phyloP scores from a whole-genome alignment of 257 asterid genomes.

The Perilla frutescens region DNA sequence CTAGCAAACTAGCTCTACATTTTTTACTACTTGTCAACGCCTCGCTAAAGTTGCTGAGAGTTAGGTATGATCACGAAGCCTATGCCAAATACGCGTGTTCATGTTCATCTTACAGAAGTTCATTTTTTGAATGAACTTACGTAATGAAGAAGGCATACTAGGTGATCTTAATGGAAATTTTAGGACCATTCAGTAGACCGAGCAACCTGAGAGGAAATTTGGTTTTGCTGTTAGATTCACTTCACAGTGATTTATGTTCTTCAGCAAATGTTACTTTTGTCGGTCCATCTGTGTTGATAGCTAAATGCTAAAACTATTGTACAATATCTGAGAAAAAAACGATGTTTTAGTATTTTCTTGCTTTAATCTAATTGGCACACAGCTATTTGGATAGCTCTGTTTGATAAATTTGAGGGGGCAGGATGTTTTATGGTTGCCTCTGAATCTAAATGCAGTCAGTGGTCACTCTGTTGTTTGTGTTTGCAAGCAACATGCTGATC shows the following conservation, averaged over 20 bases:
- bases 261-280: not conserved
- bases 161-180: conserved; percentile 6
- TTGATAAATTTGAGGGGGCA: not conserved
- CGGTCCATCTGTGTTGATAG: not conserved
- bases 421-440: not conserved
- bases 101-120: conserved; percentile 29
- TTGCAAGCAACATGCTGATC: no score
- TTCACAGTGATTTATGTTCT: not conserved
- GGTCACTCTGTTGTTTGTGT: no score
- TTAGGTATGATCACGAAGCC: conserved; percentile 16
- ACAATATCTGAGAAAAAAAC: not conserved
- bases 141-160: conserved; percentile 7
- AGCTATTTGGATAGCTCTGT: not conserved
- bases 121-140: conserved; percentile 23
- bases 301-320: conserved; percentile 8
- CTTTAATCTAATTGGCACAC: not conserved
- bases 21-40: not conserved
- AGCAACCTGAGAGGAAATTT: conserved; percentile 19
- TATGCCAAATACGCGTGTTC: conserved; percentile 3
- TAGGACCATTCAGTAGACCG: not conserved
- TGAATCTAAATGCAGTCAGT: no score
- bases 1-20: not conserved
- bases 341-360: not conserved
- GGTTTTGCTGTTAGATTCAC: not conserved
- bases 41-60: conserved; percentile 11